Base-by-base conservation (phyloP, 2,329 filamentous ascomycete species). In the Aureobasidium lini region DNA sequence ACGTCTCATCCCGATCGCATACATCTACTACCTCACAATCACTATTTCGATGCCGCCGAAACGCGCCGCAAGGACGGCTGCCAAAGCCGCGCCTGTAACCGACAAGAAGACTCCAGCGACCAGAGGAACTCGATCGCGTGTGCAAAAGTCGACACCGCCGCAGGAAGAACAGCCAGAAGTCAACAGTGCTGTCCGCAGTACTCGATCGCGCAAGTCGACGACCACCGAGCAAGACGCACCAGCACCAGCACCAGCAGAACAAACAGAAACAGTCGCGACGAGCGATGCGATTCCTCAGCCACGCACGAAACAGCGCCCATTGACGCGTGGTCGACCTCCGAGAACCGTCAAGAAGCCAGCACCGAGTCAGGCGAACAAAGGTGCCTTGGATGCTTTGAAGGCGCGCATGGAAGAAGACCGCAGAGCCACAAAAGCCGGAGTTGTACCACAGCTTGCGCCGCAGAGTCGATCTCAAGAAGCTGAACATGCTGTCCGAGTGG, bases 331-430 rank as follows among this genome's bases (percentile, higher is more conserved):
- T 10, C 58, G 67, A 29, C 66, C 66, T 15, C 58, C 65, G 15
- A 60, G 68, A 8, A 64, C 64, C n/a, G 61, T 61, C 32, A 63
- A 63, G 48, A 68, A 70, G 68, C 53, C 66, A 7, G 62, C 62
- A 40, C 66, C 62, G 23, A 68, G 60, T 31, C 62, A 67, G 49
- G 66, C 62, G 44, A 66, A 69, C 37, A 66, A 49, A 34, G 65
- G 64, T 34, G 69, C 69, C 3, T 48, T 71, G 44, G 65, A 70
- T 29, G 67, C 65, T n/a, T 50, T 73, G 62, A 70, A 68, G 61
- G 62, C 66, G 62, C 66, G 70, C 18, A 70, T 71, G 66, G 64
- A 68, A 39, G 67, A 67, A 36, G 68, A 67, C 5, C 39, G 62
- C 62, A 57, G 62, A 60, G 15, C 62, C 63, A 36, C 63, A 62